These are phyloP conservation scores for Plasmodium gonderi DNA, from an alignment of 169 alveolate species.

Conservation along the genomic window DNA sequence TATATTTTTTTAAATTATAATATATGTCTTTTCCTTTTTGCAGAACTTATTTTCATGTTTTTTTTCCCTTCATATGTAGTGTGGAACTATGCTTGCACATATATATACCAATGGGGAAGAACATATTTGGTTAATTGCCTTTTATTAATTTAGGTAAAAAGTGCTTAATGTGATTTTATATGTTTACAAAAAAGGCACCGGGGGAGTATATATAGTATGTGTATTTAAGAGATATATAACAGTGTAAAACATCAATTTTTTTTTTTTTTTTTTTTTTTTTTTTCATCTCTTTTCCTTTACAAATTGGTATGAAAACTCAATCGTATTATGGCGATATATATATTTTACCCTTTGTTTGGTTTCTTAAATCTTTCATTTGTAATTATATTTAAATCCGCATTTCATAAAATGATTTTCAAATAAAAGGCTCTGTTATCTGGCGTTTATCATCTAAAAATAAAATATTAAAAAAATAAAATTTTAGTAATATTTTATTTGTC, in stretches of 20 bases:
- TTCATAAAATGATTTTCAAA: not conserved
- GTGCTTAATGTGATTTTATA: not conserved
- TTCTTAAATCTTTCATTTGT: not conserved
- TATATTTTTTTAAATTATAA: not conserved
- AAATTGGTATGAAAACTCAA: not conserved
- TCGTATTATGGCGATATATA: not conserved
- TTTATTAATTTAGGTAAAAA: not conserved
- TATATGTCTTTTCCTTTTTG: not conserved
- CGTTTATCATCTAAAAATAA: conserved; percentile 69
- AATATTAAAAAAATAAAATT: conserved; percentile 47
- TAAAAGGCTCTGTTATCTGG: conserved; percentile 73
- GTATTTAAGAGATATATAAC: not conserved
- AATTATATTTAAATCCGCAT: not conserved
- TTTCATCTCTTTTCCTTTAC: not conserved
- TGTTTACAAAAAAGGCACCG: not conserved
- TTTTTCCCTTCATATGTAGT: not conserved
- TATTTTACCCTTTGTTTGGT: not conserved
- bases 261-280: not conserved
- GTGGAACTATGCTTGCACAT: too few species aligned
- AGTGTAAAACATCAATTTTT: not conserved
- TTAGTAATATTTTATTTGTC: conserved; percentile 65
- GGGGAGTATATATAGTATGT: not conserved
- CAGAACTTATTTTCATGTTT: not conserved
- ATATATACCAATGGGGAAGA: too few species aligned
- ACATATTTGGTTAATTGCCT: not conserved